phyloP scores from a whole-genome alignment of 2,329 filamentous ascomycete species.

The Fusarium sp. region DNA sequence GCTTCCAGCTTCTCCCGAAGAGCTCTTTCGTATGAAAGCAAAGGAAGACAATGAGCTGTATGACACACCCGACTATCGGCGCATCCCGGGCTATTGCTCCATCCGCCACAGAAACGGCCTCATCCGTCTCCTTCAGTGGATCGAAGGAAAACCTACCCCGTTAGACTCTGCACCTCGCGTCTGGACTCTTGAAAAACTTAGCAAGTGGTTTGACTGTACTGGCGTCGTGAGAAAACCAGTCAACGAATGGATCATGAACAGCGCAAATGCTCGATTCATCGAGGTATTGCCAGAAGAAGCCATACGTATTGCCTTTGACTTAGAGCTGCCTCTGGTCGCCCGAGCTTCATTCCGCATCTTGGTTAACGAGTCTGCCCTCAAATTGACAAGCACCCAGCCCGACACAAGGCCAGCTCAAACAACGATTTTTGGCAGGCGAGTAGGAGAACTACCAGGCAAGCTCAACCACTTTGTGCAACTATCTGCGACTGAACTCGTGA shows the following conservation, averaged over 20 bases:
- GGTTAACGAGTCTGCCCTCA: conserved; percentile 74
- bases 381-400: conserved; percentile 45
- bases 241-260: conserved; percentile 71
- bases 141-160: conserved; percentile 68
- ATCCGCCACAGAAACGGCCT: conserved; percentile 76
- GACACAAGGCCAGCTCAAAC: conserved; percentile 35
- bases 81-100: conserved; percentile 73
- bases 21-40: conserved; percentile 45
- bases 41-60: conserved; percentile 36
- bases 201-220: conserved; percentile 71
- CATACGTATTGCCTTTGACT: conserved; percentile 68
- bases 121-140: conserved; percentile 72
- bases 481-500: conserved; percentile 68
- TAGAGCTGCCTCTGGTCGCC: conserved; percentile 61
- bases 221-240: conserved; percentile 64
- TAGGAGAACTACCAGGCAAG: conserved; percentile 67
- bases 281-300: conserved; percentile 75
- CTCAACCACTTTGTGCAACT: conserved; percentile 72
- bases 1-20: conserved; percentile 10
- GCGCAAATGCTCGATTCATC: conserved; percentile 71
- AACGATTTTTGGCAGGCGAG: conserved; percentile 62
- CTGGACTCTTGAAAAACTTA: conserved; percentile 77
- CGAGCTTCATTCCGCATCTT: conserved; percentile 71
- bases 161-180: conserved; percentile 77
- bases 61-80: conserved; percentile 52